A percentile compares a stretch with the other conserved stretches of the same genome.
Evolutionary conservation across 495 filamentous ascomycete species (phyloP).

Genomic region (Penicillium lividum): DNA sequence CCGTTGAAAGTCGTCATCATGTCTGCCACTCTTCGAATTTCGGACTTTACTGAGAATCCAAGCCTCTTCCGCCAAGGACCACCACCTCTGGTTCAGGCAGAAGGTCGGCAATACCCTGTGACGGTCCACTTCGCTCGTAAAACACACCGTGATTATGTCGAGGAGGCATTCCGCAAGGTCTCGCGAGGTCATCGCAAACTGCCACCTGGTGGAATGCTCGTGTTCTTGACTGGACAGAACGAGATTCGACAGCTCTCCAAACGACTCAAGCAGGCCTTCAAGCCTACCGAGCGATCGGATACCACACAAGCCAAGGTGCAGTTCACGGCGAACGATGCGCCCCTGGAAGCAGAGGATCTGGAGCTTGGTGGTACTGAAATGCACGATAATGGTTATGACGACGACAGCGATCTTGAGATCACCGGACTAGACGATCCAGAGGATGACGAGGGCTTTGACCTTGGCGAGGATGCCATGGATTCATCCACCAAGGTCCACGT

Average conservation of each 20-base stretch:
- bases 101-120: slow-evolving; percentile 92
- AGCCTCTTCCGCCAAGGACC: slow-evolving; percentile 71
- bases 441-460: slow-evolving; percentile 60
- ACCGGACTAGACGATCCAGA: slow-evolving; percentile 51
- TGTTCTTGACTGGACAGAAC: slow-evolving; percentile 92
- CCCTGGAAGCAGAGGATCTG: slow-evolving; percentile 83
- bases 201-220: slow-evolving; percentile 87
- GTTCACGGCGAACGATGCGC: slow-evolving; percentile 74
- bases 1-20: slow-evolving; percentile 96
- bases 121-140: slow-evolving; percentile 84
- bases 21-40: slow-evolving; percentile 90
- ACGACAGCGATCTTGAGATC: slow-evolving; percentile 48
- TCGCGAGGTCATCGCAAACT: slow-evolving; percentile 87
- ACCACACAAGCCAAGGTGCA: slow-evolving; percentile 62
- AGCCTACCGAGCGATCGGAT: slow-evolving; percentile 54
- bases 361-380: slow-evolving; percentile 68
- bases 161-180: slow-evolving; percentile 86
- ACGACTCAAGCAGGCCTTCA: slow-evolving; percentile 71
- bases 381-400: slow-evolving; percentile 42
- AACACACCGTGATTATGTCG: slow-evolving; percentile 84
- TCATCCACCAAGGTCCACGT: slow-evolving; percentile 76
- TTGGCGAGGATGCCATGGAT: slow-evolving; percentile 61
- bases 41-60: slow-evolving; percentile 85
- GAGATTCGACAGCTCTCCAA: slow-evolving; percentile 83
- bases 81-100: slow-evolving; percentile 84